Percentiles rank a stretch among this genome's conserved stretches.
Conservation (phyloP, 495 filamentous ascomycete genomes). For the Penicillium cinerascens region DNA sequence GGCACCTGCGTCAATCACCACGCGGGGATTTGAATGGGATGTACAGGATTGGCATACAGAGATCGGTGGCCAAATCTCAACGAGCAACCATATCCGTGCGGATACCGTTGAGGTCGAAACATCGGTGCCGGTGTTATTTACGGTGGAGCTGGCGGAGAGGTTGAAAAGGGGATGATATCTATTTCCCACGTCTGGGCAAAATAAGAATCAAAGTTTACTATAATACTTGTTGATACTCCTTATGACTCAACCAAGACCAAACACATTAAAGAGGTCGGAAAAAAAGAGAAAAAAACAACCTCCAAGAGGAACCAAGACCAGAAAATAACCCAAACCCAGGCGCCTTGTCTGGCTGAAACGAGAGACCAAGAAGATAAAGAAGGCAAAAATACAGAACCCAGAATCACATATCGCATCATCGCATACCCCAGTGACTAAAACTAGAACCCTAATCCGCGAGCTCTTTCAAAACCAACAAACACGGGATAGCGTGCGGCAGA, state of each 20-base stretch:
- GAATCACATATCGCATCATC: slow-evolving; percentile 24
- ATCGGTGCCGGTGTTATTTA: slow-evolving; percentile 74
- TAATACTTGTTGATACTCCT: slow-evolving; percentile 7
- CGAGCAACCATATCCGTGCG: slow-evolving; percentile 79
- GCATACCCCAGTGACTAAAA: slow-evolving; percentile 20
- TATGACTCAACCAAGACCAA: slow-evolving; percentile 12
- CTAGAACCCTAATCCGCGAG: slow-evolving; percentile 10
- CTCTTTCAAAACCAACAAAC: slow-evolving; percentile 2
- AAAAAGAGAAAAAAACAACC: slow-evolving; percentile 1
- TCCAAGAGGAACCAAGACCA: slow-evolving; percentile 9
- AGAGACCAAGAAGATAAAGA: slow-evolving; percentile 21
- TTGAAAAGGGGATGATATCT: slow-evolving; percentile 27
- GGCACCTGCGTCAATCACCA: slow-evolving; percentile 68
- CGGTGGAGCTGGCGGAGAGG: slow-evolving; percentile 62
- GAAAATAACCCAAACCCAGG: slow-evolving; percentile 15
- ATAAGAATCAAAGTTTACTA: slow-evolving; percentile 7
- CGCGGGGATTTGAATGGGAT: slow-evolving; percentile 85
- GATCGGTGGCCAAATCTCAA: slow-evolving; percentile 83
- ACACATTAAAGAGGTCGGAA: slow-evolving; percentile 11
- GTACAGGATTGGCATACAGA: slow-evolving; percentile 73
- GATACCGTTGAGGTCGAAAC: slow-evolving; percentile 59
- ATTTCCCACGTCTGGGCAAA: not conserved
- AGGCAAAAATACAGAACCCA: slow-evolving; percentile 6
- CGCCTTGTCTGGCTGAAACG: slow-evolving; percentile 26
- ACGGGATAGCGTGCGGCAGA: slow-evolving; percentile 1